These are phyloP conservation scores for Wickerhamiella galacta DNA, from an alignment of 805 yeast species.

Conservation along the genomic window DNA sequence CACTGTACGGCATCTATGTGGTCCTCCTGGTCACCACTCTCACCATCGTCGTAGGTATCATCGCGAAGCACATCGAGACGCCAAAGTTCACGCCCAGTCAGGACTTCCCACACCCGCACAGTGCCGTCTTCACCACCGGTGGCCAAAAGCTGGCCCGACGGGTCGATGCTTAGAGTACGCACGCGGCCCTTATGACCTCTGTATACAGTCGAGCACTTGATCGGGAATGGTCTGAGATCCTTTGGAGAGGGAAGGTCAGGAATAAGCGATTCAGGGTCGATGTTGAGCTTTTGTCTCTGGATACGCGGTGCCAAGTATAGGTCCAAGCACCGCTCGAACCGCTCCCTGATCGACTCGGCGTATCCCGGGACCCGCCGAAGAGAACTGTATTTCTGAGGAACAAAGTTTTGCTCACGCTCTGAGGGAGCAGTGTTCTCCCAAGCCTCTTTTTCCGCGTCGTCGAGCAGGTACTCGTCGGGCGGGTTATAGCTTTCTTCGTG, in stretches of 20 bases:
- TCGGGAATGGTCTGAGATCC: slow-evolving; percentile 94
- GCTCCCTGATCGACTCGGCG: slow-evolving; percentile 66
- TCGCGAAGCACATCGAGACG: slow-evolving; percentile 23
- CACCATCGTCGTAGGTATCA: slow-evolving; percentile 21
- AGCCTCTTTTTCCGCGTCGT: slow-evolving; percentile 55
- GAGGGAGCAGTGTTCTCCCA: slow-evolving; percentile 57
- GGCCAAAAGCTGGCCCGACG: slow-evolving; percentile 86
- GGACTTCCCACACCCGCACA: slow-evolving; percentile 89
- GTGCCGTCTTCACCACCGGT: slow-evolving; percentile 97
- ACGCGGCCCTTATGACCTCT: slow-evolving; percentile 73
- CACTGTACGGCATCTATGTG: slow-evolving; percentile 40
- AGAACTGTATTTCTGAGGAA: slow-evolving; percentile 69
- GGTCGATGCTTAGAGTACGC: slow-evolving; percentile 70
- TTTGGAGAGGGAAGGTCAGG: slow-evolving; percentile 95
- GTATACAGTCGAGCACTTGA: slow-evolving; percentile 66
- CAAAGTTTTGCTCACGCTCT: slow-evolving; percentile 61
- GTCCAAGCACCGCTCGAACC: slow-evolving; percentile 88
- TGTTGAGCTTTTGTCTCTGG: slow-evolving; percentile 73
- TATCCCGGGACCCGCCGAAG: slow-evolving; percentile 91
- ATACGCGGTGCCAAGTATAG: slow-evolving; percentile 92
- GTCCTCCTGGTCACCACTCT: slow-evolving; percentile 29
- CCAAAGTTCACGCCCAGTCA: slow-evolving; percentile 88
- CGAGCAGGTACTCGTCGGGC: slow-evolving; percentile 81
- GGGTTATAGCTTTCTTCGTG: slow-evolving; percentile 95
- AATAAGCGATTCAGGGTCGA: slow-evolving; percentile 88